Percentiles rank a stretch among this genome's conserved stretches.
These are phyloP conservation scores for Mucor mucedo DNA, from an alignment of 371 early-diverging fungal species.

Conservation along the genomic window DNA sequence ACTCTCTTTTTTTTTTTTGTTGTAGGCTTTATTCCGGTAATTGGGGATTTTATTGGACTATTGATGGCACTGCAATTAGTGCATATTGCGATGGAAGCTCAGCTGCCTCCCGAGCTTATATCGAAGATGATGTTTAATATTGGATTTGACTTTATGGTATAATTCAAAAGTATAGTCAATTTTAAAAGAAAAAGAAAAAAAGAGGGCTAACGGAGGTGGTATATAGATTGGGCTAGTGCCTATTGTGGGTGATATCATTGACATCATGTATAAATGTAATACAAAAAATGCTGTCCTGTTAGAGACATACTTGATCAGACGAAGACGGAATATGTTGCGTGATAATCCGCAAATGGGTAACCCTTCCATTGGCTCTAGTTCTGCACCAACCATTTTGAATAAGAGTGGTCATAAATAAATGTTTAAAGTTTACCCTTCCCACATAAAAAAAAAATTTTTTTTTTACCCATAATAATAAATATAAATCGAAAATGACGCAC, in stretches of 20 bases:
- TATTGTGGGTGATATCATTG: constrained; percentile 51
- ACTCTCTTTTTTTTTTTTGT: neutral
- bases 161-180: no score
- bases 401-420: neutral
- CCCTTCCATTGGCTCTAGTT: neutral
- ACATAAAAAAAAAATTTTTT: no score
- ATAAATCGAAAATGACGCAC: no score
- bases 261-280: constrained; percentile 56
- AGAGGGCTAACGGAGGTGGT: no score
- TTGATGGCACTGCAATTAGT: constrained; percentile 46
- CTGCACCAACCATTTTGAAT: neutral
- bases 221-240: constrained; percentile 49
- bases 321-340: constrained; percentile 14
- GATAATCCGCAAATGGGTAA: constrained; percentile 2
- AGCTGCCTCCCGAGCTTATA: constrained; percentile 43
- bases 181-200: no score
- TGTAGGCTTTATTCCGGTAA: constrained; percentile 51
- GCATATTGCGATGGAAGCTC: constrained; percentile 36
- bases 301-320: constrained; percentile 40
- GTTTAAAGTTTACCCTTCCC: no score
- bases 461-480: no score
- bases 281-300: constrained; percentile 52
- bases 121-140: constrained; percentile 54
- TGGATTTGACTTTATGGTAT: constrained; percentile 42
- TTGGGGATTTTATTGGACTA: constrained; percentile 53